Evolutionary conservation across 495 filamentous ascomycete genomes (phyloP).

Genomic region (Podospora fimiseda): DNA sequence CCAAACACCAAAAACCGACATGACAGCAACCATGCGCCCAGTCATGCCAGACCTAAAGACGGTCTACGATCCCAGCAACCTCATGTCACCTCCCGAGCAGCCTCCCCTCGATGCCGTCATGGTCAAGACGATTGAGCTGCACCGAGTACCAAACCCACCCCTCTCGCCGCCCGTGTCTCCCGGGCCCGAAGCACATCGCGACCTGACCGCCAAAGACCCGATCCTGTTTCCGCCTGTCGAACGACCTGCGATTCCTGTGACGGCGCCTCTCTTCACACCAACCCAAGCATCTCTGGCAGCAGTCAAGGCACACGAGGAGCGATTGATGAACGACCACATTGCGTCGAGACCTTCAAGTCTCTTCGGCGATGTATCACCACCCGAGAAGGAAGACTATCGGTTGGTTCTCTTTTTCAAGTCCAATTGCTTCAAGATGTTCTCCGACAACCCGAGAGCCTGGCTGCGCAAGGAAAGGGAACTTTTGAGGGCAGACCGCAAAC

Average conservation of each 20-base stretch:
- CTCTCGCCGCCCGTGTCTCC: constrained; percentile 70
- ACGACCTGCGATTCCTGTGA: constrained; percentile 35
- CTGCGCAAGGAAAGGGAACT: constrained; percentile 56
- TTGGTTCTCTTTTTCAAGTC: constrained; percentile 62
- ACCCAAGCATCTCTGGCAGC: constrained; percentile 35
- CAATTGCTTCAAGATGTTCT: constrained; percentile 53
- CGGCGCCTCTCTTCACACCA: constrained; percentile 53
- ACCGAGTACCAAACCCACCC: constrained; percentile 21
- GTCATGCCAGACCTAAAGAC: constrained; percentile 9
- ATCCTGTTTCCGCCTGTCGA: constrained; percentile 53
- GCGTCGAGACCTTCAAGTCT: constrained; percentile 53
- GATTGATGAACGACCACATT: constrained; percentile 59
- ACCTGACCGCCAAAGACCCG: constrained; percentile 46
- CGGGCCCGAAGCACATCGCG: constrained; percentile 39
- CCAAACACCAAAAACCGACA: background rate
- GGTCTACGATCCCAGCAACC: constrained; percentile 43
- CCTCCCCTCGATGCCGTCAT: constrained; percentile 50
- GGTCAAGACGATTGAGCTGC: constrained; percentile 25
- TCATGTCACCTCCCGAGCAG: constrained; percentile 71
- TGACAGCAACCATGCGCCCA: constrained; percentile 5
- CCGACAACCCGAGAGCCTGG: constrained; percentile 54
- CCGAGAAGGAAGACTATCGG: constrained; percentile 63
- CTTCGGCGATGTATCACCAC: constrained; percentile 53
- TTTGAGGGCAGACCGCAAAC: constrained; percentile 45
- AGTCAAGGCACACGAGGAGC: constrained; percentile 29